Percentiles rank a stretch among this genome's conserved stretches.
These are phyloP conservation scores for Scorias spongiosa DNA, from an alignment of 2,329 filamentous ascomycete species.

Conservation along the genomic window DNA sequence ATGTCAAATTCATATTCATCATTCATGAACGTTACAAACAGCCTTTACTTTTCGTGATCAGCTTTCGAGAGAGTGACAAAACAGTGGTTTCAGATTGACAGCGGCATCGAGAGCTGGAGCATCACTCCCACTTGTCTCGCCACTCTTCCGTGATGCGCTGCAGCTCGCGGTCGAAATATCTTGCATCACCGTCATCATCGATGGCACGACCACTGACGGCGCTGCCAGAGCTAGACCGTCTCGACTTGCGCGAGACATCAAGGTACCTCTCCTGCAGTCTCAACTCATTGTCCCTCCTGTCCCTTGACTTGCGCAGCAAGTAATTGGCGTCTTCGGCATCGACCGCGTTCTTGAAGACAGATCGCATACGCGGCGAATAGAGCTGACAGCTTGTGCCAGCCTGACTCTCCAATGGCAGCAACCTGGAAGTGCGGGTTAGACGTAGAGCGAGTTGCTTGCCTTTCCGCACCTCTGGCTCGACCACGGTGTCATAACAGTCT, in stretches of 20 bases:
- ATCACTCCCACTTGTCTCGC: slow-evolving; percentile 32
- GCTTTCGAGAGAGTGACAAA: too few relatives aligned
- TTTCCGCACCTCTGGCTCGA: slow-evolving; percentile 50
- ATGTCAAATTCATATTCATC: too few relatives aligned
- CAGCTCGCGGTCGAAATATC: slow-evolving; percentile 38
- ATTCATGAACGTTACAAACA: too few relatives aligned
- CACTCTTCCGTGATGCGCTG: slow-evolving; percentile 36
- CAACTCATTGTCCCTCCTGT: slow-evolving; percentile 41
- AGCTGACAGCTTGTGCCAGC: slow-evolving; percentile 51
- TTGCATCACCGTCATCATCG: slow-evolving; percentile 41
- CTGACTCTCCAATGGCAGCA: slow-evolving; percentile 34
- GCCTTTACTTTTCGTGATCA: too few relatives aligned
- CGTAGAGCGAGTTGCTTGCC: slow-evolving; percentile 44
- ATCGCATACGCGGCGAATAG: slow-evolving; percentile 66
- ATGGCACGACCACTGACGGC: slow-evolving; percentile 15
- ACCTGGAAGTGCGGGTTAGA: slow-evolving; percentile 47
- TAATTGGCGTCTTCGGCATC: slow-evolving; percentile 50
- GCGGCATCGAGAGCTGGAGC: too few relatives aligned
- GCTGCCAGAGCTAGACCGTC: slow-evolving; percentile 23
- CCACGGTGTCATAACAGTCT: slow-evolving; percentile 68
- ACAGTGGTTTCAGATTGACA: too few relatives aligned
- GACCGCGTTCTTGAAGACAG: slow-evolving; percentile 53
- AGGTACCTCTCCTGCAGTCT: slow-evolving; percentile 41
- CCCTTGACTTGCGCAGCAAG: slow-evolving; percentile 46
- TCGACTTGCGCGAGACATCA: slow-evolving; percentile 15